A percentile compares a stretch with the other conserved stretches of the same genome.
Evolutionary conservation across 2,329 filamentous ascomycete species (phyloP).

Genomic region (Alternaria dauci): DNA sequence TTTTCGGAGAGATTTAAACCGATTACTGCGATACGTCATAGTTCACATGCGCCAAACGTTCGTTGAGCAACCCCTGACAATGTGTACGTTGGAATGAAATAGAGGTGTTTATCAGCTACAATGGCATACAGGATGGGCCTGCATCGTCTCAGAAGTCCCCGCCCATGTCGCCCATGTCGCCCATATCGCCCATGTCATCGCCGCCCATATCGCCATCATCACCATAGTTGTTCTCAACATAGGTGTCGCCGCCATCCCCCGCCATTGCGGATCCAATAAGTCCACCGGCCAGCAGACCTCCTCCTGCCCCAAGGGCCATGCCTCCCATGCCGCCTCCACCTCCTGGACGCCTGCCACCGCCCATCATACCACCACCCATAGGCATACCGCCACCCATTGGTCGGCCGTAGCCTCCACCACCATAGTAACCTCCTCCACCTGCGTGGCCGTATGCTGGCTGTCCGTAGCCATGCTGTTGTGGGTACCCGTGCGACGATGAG

Average conservation of each 20-base stretch:
- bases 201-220: conserved; percentile 28
- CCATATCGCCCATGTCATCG: conserved; percentile 38
- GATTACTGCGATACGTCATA: conserved; percentile 23
- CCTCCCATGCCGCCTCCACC: conserved; percentile 74
- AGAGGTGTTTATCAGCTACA: conserved; percentile 1
- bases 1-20: conserved; percentile 26
- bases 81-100: neutral
- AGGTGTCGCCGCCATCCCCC: conserved; percentile 37
- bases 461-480: conserved; percentile 29
- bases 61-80: neutral
- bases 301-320: conserved; percentile 79
- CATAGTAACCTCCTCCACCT: conserved; percentile 21
- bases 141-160: conserved; percentile 10
- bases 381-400: conserved; percentile 55
- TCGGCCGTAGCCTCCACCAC: conserved; percentile 45
- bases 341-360: conserved; percentile 38
- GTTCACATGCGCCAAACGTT: neutral
- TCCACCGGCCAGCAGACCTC: conserved; percentile 80
- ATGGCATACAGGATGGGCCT: neutral
- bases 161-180: conserved; percentile 13
- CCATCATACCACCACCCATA: conserved; percentile 15
- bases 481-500: conserved; percentile 53
- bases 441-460: conserved; percentile 35
- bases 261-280: conserved; percentile 73
- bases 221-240: conserved; percentile 30